Base-by-base conservation (phyloP, 1,284 basidiomycete species). In the Trichosporon sp. region DNA sequence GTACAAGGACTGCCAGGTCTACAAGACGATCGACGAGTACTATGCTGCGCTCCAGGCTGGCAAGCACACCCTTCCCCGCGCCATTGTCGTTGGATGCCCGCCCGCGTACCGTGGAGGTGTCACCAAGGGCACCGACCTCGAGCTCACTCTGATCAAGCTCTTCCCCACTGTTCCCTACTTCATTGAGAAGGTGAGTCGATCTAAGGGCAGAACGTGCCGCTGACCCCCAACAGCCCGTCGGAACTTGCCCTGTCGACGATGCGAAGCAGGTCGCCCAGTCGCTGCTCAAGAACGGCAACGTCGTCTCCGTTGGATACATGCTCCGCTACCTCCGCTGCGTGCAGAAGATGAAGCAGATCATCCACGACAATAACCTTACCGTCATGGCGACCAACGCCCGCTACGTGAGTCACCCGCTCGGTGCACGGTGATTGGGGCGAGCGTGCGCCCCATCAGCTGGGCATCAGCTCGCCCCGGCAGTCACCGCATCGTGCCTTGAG, bases 301-400 rank as follows among this genome's bases (percentile, higher is more conserved):
- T 96, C 74, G 94, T 94, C 79, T 95, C 93, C 40, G 93, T 98
- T 73, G 96, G 96, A 4, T 89, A 88, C 81, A 96, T 96, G 93
- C 86, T 97, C 70, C 90, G 94, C 73, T 97, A 97, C 86, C 88
- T 96, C 78, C 92, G 91, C 84, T 95, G 93, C 66, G 94, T 97
- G 21, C 96, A 98, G 85, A 92, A 92, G 89, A 98, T 99, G 94
- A 98, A 98, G 86, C 89, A 91, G 74, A 96, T 98, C 82, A 92
- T 98, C 81, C 88, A 94, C 79, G 94, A 96, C 74, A 97, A 98
- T 84, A 89, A 95, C 80, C 88, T 98, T 72, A 92, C 91, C n/a
- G 95, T 99, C 71, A 98, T 99, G 96, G 89, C 92, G 67, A 98
- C 96, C 68, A 91, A 96, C 77, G 96, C 95, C 8, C 92, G 96